Evolutionary conservation across 768 basidiomycete species (phyloP).

Genomic region (Lentinula sp.): DNA sequence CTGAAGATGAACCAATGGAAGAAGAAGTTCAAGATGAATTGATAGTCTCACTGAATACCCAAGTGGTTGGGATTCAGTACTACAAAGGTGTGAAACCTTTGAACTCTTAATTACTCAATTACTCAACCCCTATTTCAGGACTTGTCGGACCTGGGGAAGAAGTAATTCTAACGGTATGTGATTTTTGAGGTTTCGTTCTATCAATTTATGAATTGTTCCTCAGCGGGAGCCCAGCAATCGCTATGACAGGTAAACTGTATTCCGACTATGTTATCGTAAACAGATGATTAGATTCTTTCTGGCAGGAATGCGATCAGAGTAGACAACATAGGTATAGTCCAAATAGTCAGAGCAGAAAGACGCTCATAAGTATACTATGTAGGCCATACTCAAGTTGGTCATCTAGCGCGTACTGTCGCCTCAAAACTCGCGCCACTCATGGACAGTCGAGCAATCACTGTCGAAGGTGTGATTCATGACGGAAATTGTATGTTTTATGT

Average conservation of each 20-base stretch:
- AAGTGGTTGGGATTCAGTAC: constrained; percentile 81
- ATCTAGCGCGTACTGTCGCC: constrained; percentile 60
- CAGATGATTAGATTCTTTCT: not conserved
- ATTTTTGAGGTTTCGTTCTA: not conserved
- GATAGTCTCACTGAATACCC: constrained; percentile 51
- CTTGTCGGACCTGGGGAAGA: constrained; percentile 78
- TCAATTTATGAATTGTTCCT: not conserved
- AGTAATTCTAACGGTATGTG: constrained; percentile 41
- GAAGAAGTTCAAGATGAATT: constrained; percentile 60
- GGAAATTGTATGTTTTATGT: constrained; percentile 49
- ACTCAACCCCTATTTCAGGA: constrained; percentile 33
- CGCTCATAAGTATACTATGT: not conserved
- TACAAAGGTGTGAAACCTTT: constrained; percentile 47
- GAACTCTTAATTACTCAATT: not conserved
- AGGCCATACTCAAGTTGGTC: constrained; percentile 65
- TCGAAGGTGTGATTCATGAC: constrained; percentile 64
- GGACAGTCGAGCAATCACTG: constrained; percentile 53
- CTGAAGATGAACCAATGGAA: constrained; percentile 34
- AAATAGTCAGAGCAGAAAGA: not conserved
- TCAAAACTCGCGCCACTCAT: constrained; percentile 63
- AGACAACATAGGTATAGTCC: constrained; percentile 52
- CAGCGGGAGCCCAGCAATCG: constrained; percentile 56
- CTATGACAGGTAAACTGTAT: constrained; percentile 56
- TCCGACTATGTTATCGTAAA: not conserved
- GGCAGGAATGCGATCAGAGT: constrained; percentile 82